phyloP scores from a whole-genome alignment of 2,329 filamentous ascomycete species.

The Sporothrix dimorphospora region DNA sequence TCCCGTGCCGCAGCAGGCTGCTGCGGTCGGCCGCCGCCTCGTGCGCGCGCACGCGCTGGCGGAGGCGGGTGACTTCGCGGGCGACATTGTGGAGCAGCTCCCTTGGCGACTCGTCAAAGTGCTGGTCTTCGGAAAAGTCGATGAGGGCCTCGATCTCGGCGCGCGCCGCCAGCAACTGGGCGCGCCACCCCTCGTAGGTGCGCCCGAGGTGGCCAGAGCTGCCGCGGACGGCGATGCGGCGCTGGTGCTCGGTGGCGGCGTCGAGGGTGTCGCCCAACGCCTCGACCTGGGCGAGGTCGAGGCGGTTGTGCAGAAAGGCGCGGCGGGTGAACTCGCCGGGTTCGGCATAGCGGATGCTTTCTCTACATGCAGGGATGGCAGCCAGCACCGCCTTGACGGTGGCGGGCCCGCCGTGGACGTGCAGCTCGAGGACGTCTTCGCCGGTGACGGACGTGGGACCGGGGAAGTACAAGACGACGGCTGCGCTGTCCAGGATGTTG shows the following conservation, averaged over 20 bases:
- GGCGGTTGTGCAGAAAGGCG: constrained; percentile 82
- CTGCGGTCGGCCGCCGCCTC: constrained; percentile 77
- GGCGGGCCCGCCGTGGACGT: constrained; percentile 90
- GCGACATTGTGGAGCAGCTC: constrained; percentile 73
- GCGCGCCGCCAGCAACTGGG: constrained; percentile 74
- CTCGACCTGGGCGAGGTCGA: constrained; percentile 84
- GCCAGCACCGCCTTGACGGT: constrained; percentile 83
- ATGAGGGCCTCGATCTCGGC: constrained; percentile 95
- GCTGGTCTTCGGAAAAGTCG: constrained; percentile 95
- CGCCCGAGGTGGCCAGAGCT: constrained; percentile 69
- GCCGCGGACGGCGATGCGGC: constrained; percentile 80
- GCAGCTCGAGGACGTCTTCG: constrained; percentile 88
- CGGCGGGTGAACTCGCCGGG: constrained; percentile 93
- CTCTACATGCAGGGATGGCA: constrained; percentile 62
- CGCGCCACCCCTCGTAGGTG: constrained; percentile 83
- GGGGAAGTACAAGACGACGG: constrained; percentile 82
- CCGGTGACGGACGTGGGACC: constrained; percentile 83
- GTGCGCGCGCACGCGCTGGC: constrained; percentile 65
- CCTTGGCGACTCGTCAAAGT: constrained; percentile 85
- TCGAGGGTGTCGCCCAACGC: constrained; percentile 64
- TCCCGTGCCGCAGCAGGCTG: constrained; percentile 82
- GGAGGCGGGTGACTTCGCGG: not conserved
- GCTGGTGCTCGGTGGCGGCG: constrained; percentile 89
- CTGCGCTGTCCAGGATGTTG: constrained; percentile 74
- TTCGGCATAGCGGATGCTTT: constrained; percentile 80